Evolutionary conservation across 2,329 filamentous ascomycete genomes (phyloP).

Genomic region (Xylaria digitata): DNA sequence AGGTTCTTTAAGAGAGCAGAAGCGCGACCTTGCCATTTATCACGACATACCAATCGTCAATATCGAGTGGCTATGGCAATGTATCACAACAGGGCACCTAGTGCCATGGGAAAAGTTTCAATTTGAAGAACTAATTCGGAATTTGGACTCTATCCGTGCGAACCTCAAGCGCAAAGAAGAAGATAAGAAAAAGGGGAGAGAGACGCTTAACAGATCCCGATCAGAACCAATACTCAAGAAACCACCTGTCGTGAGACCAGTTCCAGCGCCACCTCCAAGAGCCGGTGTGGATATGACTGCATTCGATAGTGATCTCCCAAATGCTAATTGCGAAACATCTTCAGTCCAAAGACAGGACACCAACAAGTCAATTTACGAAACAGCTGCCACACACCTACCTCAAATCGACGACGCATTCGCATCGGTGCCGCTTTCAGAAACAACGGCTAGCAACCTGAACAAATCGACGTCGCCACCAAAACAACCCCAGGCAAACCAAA

Average conservation of each 20-base stretch:
- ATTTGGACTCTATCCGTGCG: constrained; percentile 28
- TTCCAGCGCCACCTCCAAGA: constrained; percentile 37
- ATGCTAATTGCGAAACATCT: constrained; percentile 31
- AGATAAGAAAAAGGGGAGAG: constrained; percentile 38
- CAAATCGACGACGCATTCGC: constrained; percentile 45
- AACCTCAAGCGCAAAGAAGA: constrained; percentile 34
- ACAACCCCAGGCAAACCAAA: constrained; percentile 38
- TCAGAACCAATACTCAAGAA: constrained; percentile 41
- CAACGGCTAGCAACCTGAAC: constrained; percentile 56
- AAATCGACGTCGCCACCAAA: constrained; percentile 52
- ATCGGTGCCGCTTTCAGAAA: constrained; percentile 55
- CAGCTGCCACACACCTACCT: constrained; percentile 55
- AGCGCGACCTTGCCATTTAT: constrained; percentile 79
- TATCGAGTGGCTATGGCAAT: constrained; percentile 86
- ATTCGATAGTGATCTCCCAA: constrained; percentile 52
- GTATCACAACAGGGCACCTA: constrained; percentile 69
- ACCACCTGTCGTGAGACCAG: constrained; percentile 22
- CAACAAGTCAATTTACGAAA: constrained; percentile 52
- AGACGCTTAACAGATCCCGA: constrained; percentile 37
- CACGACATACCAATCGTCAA: constrained; percentile 85
- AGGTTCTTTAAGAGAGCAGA: constrained; percentile 72
- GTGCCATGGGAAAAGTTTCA: constrained; percentile 60
- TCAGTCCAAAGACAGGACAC: constrained; percentile 29
- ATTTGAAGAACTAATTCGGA: constrained; percentile 57
- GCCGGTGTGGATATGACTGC: constrained; percentile 55